phyloP scores from a whole-genome alignment of 257 asterid species.

The Nicotiana benthamiana region DNA sequence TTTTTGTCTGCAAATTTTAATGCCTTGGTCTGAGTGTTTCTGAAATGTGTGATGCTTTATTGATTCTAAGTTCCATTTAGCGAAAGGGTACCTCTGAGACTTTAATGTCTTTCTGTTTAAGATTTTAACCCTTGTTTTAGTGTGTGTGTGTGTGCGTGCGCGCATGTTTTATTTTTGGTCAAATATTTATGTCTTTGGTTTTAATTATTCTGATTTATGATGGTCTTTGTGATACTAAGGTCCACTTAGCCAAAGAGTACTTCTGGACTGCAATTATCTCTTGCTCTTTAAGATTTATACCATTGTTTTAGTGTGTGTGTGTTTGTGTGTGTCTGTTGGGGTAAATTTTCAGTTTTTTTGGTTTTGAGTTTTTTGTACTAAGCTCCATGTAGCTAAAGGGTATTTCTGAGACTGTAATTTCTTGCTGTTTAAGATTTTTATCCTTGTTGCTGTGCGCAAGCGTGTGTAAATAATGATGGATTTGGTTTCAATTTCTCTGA shows the following conservation, averaged over 20 bases:
- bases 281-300: not conserved
- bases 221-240: slow-evolving; percentile 23
- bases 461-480: not conserved
- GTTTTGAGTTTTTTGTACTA: not conserved
- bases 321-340: not conserved
- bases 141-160: not conserved
- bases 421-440: not conserved
- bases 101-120: not conserved
- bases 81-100: too few relatives aligned
- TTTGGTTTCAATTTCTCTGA: not conserved
- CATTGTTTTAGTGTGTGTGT: not conserved
- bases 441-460: not conserved
- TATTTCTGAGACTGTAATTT: not conserved
- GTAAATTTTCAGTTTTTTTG: not conserved
- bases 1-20: too few relatives aligned
- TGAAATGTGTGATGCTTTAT: too few relatives aligned
- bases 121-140: too few relatives aligned
- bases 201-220: not conserved
- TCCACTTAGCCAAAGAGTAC: slow-evolving; percentile 63
- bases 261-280: not conserved
- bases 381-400: not conserved
- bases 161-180: not conserved
- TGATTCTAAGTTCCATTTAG: not conserved
- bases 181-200: not conserved
- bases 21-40: too few relatives aligned